Evolutionary conservation across 768 basidiomycete species (phyloP), one percentile per base, ranked within the genome.

Genomic region (Hygrophorus russula): DNA sequence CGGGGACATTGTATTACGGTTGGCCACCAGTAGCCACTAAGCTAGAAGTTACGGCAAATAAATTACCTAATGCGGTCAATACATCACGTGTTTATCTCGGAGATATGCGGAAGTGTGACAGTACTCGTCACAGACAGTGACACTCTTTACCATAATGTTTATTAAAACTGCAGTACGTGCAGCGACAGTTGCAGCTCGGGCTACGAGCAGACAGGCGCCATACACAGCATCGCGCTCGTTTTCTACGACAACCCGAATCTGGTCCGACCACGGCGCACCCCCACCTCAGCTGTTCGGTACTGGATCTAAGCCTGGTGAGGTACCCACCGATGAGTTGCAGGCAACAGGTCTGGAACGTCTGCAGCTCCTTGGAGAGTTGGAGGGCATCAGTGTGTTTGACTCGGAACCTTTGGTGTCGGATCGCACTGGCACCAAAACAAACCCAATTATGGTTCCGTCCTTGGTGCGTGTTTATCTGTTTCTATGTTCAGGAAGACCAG

Each of bases 261-360:
- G 65, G 39, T 84, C 84, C 30, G 24, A 24, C 24, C 24, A 24
- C 24, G 63, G 61, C 14, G 62, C 79, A 28, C 69, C 74, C 12
- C 66, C 79, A 46, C 83, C 86, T 39, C 67, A 73, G 44, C 65
- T 90, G 50, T 82, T 68, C 51, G 87, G 88, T 49, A 56, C 73
- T 40, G 88, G 88, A 58, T 76, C 73, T 55, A 79, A 83, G 59
- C 45, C 76, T 24, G 82, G 86, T 41, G 72, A 78, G 53, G 76
- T 90, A 50, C 81, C 91, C 42, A 85, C 84, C 46, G 87, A 90
- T 64, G 70, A 81, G 50, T 76, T 86, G 50, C 94, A 99, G 66
- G 78, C 93, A 12, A 99, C 94, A 53, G 94, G 94, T 78, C 71
- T 97, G 44, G 93, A 97, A 64, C 89, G 94, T 64, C 78, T 96